Percentiles rank a stretch among this genome's conserved stretches.
These are phyloP conservation scores for Trypanosoma caninum DNA, from an alignment of 208 protist genomes.

Conservation along the genomic window DNA sequence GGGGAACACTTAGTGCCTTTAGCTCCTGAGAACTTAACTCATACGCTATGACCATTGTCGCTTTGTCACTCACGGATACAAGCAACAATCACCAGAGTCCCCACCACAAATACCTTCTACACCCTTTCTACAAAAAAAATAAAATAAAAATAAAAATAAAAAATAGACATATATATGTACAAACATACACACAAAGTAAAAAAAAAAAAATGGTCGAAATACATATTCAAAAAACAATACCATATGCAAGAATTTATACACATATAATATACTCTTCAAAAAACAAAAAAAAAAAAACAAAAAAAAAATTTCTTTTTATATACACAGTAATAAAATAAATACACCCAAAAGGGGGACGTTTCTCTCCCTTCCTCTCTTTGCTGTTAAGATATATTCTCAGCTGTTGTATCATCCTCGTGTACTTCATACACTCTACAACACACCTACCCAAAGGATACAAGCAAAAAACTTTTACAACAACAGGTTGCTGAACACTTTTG, in stretches of 20 bases:
- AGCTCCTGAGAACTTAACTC: constrained; percentile 67
- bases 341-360: neutral
- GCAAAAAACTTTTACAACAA: neutral
- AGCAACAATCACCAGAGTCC: neutral
- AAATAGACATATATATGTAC: neutral
- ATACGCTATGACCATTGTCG: constrained; percentile 23
- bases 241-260: constrained; percentile 19
- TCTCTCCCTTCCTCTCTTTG: neutral
- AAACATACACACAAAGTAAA: constrained; percentile 1
- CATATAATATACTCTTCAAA: constrained; percentile 2
- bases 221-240: constrained; percentile 9
- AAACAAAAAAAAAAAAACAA: constrained; percentile 11
- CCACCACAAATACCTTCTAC: neutral
- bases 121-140: constrained; percentile 3
- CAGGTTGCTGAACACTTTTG: neutral
- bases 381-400: too few relatives aligned
- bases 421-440: too few relatives aligned
- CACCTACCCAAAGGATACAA: neutral
- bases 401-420: too few relatives aligned
- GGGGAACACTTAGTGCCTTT: constrained; percentile 75
- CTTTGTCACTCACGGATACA: neutral
- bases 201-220: constrained; percentile 10
- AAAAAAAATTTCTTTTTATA: neutral
- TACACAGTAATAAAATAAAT: neutral
- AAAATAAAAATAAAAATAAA: constrained; percentile 10